Percentiles rank a stretch among this genome's conserved stretches.
Conservation (phyloP, 1,284 basidiomycete species). For the Rhodotorula sp. region DNA sequence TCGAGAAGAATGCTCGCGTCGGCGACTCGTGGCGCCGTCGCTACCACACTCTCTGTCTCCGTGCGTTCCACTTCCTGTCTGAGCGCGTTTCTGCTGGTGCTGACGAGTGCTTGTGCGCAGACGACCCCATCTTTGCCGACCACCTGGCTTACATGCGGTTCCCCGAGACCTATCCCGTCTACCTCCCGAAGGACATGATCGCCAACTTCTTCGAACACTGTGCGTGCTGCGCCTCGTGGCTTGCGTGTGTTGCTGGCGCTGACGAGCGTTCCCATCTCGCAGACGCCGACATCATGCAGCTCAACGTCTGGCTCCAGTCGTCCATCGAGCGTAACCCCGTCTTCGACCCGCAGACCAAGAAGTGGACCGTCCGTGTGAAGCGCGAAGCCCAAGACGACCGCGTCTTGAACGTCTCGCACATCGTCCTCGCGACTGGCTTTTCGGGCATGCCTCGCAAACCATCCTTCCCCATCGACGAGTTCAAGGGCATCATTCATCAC, state of each 20-base stretch:
- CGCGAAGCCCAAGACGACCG: slow-evolving; percentile 45
- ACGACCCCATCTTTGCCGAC: slow-evolving; percentile 45
- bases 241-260: background rate
- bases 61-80: background rate
- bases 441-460: slow-evolving; percentile 51
- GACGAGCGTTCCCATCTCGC: background rate
- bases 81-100: slow-evolving; percentile 11
- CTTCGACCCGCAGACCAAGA: slow-evolving; percentile 45
- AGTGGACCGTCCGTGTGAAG: slow-evolving; percentile 52
- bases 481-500: slow-evolving; percentile 46
- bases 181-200: slow-evolving; percentile 44
- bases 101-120: slow-evolving; percentile 45
- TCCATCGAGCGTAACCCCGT: slow-evolving; percentile 40
- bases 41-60: slow-evolving; percentile 1
- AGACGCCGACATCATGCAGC: slow-evolving; percentile 44
- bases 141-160: slow-evolving; percentile 33
- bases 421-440: slow-evolving; percentile 53
- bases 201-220: slow-evolving; percentile 48
- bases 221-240: background rate
- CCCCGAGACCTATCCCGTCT: slow-evolving; percentile 40
- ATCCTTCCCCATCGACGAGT: slow-evolving; percentile 44
- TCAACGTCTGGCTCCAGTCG: slow-evolving; percentile 46
- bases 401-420: slow-evolving; percentile 49
- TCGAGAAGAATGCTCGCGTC: slow-evolving; percentile 45
- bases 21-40: slow-evolving; percentile 45